Base-by-base conservation (phyloP, 208 protist species). In the Novymonas esmeraldas region DNA sequence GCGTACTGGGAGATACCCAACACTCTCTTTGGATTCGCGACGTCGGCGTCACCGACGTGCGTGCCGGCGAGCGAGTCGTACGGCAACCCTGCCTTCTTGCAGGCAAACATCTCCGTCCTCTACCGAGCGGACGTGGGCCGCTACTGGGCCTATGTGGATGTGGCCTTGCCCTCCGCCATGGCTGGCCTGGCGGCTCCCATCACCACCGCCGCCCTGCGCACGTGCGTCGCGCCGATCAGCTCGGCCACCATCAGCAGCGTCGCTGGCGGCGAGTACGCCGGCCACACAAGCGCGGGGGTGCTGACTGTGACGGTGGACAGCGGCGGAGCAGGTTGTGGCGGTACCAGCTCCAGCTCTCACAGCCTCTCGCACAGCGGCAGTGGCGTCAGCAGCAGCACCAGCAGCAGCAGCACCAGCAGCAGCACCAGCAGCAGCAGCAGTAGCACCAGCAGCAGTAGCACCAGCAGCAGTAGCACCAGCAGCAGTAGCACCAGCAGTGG, bases 261-360 rank as follows among this genome's bases (percentile, higher is more conserved):
- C n/a, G n/a, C n/a, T n/a, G 51, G 51, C 51, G 20, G 29, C 29
- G 51, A 57, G n/a, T 57, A 57, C 31, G 29, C 31, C 10, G 51
- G 51, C 7, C 51, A 57, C 51, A 57, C 51, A 3, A 41, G 24
- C 24, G 31, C 13, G 1, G 54, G 62, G 6, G 6, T 38, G 1
- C 13, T 57, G 26, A 52, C 28, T 24, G 54, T 76, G 26, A 13
- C n/a, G n/a, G n/a, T n/a, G n/a, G n/a, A n/a, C n/a, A n/a, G n/a
- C n/a, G n/a, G n/a, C n/a, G n/a, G n/a, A n/a, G n/a, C n/a, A n/a
- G n/a, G n/a, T n/a, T n/a, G n/a, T n/a, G n/a, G n/a, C n/a, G n/a
- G n/a, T n/a, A n/a, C n/a, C n/a, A n/a, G n/a, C n/a, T n/a, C n/a
- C n/a, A n/a, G n/a, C n/a, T n/a, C n/a, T n/a, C n/a, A n/a, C n/a